Conservation (phyloP, 257 asterid species). For the Forsythia viridissima region DNA sequence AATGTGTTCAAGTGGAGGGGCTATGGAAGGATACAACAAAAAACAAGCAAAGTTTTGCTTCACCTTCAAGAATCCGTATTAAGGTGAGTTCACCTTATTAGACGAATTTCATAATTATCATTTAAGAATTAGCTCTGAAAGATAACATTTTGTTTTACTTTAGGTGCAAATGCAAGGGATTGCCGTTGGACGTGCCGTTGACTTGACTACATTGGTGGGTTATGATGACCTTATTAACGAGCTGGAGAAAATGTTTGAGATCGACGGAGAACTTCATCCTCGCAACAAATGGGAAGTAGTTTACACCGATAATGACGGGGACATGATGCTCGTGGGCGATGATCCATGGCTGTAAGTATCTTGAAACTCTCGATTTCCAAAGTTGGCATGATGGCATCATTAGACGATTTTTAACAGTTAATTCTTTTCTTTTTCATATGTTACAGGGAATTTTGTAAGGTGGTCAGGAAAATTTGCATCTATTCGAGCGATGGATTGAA, state of each 20-base stretch:
- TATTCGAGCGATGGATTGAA: constrained; percentile 71
- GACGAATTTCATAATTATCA: neutral
- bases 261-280: constrained; percentile 68
- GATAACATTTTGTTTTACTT: constrained; percentile 13
- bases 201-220: constrained; percentile 56
- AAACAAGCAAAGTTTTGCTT: constrained; percentile 32
- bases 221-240: constrained; percentile 62
- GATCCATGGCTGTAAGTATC: constrained; percentile 78
- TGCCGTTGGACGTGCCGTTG: constrained; percentile 82
- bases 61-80: constrained; percentile 70
- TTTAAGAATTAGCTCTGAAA: neutral
- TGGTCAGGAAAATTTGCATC: constrained; percentile 71
- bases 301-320: constrained; percentile 75
- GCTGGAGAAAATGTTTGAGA: constrained; percentile 64
- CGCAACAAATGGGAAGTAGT: constrained; percentile 71
- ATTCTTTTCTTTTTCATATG: neutral
- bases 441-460: constrained; percentile 73
- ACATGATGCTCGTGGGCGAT: constrained; percentile 86
- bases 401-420: neutral
- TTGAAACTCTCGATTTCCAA: neutral
- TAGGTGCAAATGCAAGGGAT: constrained; percentile 91
- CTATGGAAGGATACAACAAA: constrained; percentile 37
- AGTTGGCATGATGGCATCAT: neutral
- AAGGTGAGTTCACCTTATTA: constrained; percentile 42
- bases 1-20: constrained; percentile 29